Base-by-base conservation (phyloP, 129 eudicot species). In the Tanacetum coccineum region DNA sequence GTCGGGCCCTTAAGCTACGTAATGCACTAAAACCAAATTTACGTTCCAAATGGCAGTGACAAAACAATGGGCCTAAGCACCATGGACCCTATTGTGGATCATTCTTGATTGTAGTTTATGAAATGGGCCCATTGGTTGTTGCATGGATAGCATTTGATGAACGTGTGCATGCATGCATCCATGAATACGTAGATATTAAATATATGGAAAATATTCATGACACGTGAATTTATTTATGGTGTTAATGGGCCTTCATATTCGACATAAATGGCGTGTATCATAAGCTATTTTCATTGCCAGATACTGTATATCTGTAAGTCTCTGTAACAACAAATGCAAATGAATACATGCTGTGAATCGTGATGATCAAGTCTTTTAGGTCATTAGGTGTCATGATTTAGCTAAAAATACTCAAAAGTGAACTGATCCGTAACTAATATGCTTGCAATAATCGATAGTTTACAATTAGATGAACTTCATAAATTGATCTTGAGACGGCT, bases 121-220 rank as follows among this genome's bases (percentile, higher is more conserved):
- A 49, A 21, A 2, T 19, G 30, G 74, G 63, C 15, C 32, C 63
- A 54, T 9, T 14, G 11, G 36, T 3, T 21, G 22, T 53, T 49
- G 28, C 10, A 59, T 75, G 79, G 79, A 50, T 42, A 39, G 47
- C 25, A 75, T 50, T 40, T 67, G 5, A 15, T 50, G 13, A 61
- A 68, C 80, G 80, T 76, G 80, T 76, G 70, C 70, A 22, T 53
- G 28, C 59, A 20, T 22, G n/a, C 21, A 44, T 68, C 79, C 80
- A 76, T 76, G 59, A 14, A 61, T 68, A 53, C 52, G 6, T 49
- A 68, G 59, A 76, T 76, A 25, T 61, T 40, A 4, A 26, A 61
- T 19, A 0, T 19, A 13, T 42, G 80, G 70, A 54, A 15, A 13
- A 62, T 44, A 59, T 67, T 45, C 6, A 17, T 74, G 44, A 69